Percentiles rank a stretch among this genome's conserved stretches.
These are phyloP conservation scores for Hibiscus mutabilis DNA, from an alignment of 345 rosid species.

Conservation along the genomic window DNA sequence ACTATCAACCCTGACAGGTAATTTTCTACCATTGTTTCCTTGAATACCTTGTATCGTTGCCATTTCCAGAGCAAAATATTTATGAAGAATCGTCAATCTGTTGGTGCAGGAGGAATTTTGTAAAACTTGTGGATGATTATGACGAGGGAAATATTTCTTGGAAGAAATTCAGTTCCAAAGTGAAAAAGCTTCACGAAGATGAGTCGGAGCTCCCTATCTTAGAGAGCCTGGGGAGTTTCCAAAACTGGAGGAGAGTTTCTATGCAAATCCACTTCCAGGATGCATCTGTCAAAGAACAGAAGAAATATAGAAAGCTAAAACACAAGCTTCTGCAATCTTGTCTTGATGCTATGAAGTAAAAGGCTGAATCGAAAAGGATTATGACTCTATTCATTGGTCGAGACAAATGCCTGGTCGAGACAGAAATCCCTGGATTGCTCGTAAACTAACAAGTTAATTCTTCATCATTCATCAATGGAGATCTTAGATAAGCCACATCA, in stretches of 20 bases:
- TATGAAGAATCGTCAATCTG: neutral
- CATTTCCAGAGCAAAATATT: neutral
- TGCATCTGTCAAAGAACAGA: constrained; percentile 57
- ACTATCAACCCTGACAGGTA: constrained; percentile 90
- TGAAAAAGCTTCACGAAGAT: constrained; percentile 68
- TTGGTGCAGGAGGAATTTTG: constrained; percentile 71
- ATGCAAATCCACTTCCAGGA: constrained; percentile 83
- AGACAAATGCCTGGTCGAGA: neutral
- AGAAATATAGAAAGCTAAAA: constrained; percentile 17
- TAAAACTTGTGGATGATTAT: constrained; percentile 65
- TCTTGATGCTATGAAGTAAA: constrained; percentile 7
- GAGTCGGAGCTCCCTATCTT: constrained; percentile 65
- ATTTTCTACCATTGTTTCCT: constrained; percentile 3
- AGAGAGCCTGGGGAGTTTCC: constrained; percentile 81
- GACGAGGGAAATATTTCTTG: constrained; percentile 73
- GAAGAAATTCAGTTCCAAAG: constrained; percentile 82
- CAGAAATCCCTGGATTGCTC: neutral
- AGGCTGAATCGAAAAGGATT: constrained; percentile 10
- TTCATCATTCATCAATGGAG: neutral
- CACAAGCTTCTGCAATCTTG: constrained; percentile 14
- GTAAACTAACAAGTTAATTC: neutral
- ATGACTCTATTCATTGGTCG: neutral
- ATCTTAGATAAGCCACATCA: neutral
- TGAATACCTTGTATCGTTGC: neutral
- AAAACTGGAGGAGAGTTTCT: constrained; percentile 85